Percentiles rank a stretch among this genome's conserved stretches.
Evolutionary conservation across 345 rosid species (phyloP).

Genomic region (Carallia pectinifolia): DNA sequence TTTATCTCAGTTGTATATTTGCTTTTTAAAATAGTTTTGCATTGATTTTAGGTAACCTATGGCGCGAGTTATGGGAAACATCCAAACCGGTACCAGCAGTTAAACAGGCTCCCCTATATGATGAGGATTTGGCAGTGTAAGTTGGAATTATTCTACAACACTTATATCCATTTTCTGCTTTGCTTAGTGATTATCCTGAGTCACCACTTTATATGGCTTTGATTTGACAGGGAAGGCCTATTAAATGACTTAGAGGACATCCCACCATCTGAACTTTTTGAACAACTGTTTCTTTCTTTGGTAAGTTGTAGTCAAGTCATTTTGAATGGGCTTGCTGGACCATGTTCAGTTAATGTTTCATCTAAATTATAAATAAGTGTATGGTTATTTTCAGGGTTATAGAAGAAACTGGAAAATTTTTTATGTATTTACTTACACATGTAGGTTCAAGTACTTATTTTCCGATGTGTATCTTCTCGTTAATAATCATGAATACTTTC

Average conservation of each 20-base stretch:
- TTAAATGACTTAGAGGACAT: constrained; percentile 73
- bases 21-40: background rate
- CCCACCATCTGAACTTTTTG: constrained; percentile 63
- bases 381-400: too few species aligned
- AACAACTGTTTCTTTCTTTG: constrained; percentile 77
- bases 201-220: constrained; percentile 7
- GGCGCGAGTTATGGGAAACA: constrained; percentile 96
- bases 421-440: too few species aligned
- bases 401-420: too few species aligned
- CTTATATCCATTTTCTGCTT: background rate
- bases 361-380: too few species aligned
- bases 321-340: background rate
- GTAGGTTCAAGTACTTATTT: too few species aligned
- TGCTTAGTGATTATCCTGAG: background rate
- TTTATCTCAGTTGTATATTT: background rate
- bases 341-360: too few species aligned
- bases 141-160: constrained; percentile 28
- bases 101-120: constrained; percentile 85
- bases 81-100: constrained; percentile 86
- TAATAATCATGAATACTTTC: too few species aligned
- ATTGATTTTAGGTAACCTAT: constrained; percentile 68
- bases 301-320: constrained; percentile 42
- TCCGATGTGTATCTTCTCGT: too few species aligned
- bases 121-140: constrained; percentile 96
- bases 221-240: constrained; percentile 75